Percentiles rank a stretch among this genome's conserved stretches.
phyloP scores from a whole-genome alignment of 306 rosid genomes.

The Vachellia collinsii region DNA sequence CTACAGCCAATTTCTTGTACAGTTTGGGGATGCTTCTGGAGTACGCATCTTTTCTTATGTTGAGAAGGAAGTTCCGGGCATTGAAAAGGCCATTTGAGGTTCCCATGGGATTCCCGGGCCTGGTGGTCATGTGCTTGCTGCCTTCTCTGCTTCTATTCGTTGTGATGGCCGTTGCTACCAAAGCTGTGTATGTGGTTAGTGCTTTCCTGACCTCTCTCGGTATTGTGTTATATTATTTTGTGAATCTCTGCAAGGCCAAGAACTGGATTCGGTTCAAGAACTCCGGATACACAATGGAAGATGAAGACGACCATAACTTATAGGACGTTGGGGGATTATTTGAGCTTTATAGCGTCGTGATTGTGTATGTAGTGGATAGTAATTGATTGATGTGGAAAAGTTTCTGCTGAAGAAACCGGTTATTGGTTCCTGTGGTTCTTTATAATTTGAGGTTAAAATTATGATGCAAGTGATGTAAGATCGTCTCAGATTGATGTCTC shows the following conservation, averaged over 20 bases:
- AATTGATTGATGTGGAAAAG: background rate
- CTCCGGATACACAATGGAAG: constrained; percentile 30
- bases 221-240: constrained; percentile 39
- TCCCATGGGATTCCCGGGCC: constrained; percentile 53
- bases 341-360: background rate
- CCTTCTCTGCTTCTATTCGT: constrained; percentile 67
- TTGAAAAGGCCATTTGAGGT: constrained; percentile 67
- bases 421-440: background rate
- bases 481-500: background rate
- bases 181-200: constrained; percentile 51
- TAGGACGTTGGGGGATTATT: constrained; percentile 5
- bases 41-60: constrained; percentile 66
- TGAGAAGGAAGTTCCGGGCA: constrained; percentile 57
- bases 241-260: constrained; percentile 48
- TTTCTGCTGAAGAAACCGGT: background rate
- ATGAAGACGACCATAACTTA: background rate
- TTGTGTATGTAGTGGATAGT: background rate
- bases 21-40: constrained; percentile 93
- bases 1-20: constrained; percentile 78
- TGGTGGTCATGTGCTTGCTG: constrained; percentile 66
- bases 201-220: constrained; percentile 43
- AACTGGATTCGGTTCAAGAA: constrained; percentile 43
- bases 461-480: background rate
- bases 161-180: constrained; percentile 66
- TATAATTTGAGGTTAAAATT: background rate